These are phyloP conservation scores for Colletotrichum orbiculare DNA, from an alignment of 2,329 filamentous ascomycete species.

Conservation along the genomic window DNA sequence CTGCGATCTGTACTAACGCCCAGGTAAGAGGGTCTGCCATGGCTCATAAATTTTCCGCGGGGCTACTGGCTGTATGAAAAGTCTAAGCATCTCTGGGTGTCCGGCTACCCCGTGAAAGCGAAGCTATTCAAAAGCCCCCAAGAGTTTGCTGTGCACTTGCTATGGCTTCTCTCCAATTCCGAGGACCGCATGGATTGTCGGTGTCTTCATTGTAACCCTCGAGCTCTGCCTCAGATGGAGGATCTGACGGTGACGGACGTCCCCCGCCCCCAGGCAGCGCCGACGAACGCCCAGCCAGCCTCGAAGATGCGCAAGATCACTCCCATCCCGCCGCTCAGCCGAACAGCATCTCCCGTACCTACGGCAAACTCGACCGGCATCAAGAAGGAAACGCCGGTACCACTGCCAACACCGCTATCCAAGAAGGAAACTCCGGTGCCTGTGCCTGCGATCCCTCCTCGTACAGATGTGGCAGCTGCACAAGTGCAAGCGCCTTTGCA, in stretches of 20 bases:
- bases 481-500: constrained; percentile 1
- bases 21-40: constrained; percentile 53
- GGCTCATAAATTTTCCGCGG: constrained; percentile 57
- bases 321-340: constrained; percentile 18
- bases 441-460: constrained; percentile 17
- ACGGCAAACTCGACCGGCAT: constrained; percentile 9
- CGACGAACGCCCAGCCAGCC: constrained; percentile 36
- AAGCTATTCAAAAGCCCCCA: constrained; percentile 64
- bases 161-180: constrained; percentile 63
- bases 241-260: constrained; percentile 24
- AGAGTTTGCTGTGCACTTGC: constrained; percentile 62
- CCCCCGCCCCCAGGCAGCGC: constrained; percentile 3
- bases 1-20: constrained; percentile 46
- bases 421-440: constrained; percentile 30
- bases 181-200: constrained; percentile 61
- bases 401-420: constrained; percentile 12
- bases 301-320: constrained; percentile 35
- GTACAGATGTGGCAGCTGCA: not conserved
- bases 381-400: constrained; percentile 33
- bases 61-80: constrained; percentile 61
- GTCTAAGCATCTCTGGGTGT: constrained; percentile 61
- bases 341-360: constrained; percentile 23
- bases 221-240: constrained; percentile 36
- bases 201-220: constrained; percentile 60
- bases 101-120: constrained; percentile 59